Evolutionary conservation across 208 protist genomes (phyloP).

Genomic region (Trypanosoma avium): DNA sequence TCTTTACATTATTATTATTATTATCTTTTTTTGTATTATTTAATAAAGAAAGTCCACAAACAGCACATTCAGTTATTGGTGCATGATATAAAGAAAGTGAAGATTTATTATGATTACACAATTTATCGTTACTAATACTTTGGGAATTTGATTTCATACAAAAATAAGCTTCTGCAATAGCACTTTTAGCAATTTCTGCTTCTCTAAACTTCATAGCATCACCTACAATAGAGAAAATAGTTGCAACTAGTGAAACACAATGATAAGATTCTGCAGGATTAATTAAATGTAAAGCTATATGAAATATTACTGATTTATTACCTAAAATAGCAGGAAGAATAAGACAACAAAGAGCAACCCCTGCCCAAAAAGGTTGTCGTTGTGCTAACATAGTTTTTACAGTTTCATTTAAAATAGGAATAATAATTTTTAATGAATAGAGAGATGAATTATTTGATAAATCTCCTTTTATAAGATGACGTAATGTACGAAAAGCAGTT

Average conservation of each 20-base stretch:
- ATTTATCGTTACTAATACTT: neutral
- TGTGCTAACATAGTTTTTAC: constrained; percentile 25
- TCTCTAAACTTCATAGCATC: constrained; percentile 17
- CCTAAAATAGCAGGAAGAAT: constrained; percentile 48
- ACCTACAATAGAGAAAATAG: constrained; percentile 13
- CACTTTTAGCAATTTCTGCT: constrained; percentile 16
- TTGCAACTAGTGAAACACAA: constrained; percentile 24
- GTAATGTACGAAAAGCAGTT: constrained; percentile 18
- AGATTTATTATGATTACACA: neutral
- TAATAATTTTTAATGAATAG: constrained; percentile 31
- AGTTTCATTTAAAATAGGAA: constrained; percentile 31
- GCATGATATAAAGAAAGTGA: constrained; percentile 10
- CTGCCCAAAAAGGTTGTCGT: constrained; percentile 64
- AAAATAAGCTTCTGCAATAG: constrained; percentile 8
- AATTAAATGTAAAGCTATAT: constrained; percentile 12
- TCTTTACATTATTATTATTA: neutral
- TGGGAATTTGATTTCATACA: neutral
- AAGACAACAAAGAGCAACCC: constrained; percentile 54
- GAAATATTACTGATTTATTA: constrained; percentile 1
- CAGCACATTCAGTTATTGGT: constrained; percentile 54
- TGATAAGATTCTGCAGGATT: constrained; percentile 15
- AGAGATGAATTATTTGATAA: neutral
- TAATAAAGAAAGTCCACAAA: constrained; percentile 62
- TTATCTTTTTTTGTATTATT: constrained; percentile 20
- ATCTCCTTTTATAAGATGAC: constrained; percentile 20